Evolutionary conservation across 192 early-diverging fungal species (phyloP).

Genomic region (Phycomyces nitens): DNA sequence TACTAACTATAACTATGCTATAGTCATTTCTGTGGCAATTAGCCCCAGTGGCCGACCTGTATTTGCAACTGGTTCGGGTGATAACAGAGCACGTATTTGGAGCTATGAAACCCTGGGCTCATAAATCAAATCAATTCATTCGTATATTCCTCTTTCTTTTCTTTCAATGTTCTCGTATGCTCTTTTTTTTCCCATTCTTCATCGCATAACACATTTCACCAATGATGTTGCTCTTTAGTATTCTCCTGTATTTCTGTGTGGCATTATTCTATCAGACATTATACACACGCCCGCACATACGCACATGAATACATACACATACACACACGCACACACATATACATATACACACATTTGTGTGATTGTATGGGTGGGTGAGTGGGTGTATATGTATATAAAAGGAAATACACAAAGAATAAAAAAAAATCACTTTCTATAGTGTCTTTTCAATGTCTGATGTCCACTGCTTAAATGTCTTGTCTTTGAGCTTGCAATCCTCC

Average conservation of each 20-base stretch:
- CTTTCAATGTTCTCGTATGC: not conserved
- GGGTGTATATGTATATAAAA: too few relatives aligned
- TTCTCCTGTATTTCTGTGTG: too few relatives aligned
- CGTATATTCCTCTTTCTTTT: not conserved
- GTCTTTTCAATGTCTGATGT: too few relatives aligned
- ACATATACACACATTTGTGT: too few relatives aligned
- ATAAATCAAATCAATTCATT: not conserved
- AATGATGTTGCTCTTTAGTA: not conserved
- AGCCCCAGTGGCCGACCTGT: constrained; percentile 68
- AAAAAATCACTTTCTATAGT: too few relatives aligned
- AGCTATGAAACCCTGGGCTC: constrained; percentile 53
- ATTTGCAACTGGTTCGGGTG: constrained; percentile 96
- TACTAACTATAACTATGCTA: not conserved
- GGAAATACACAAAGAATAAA: too few relatives aligned
- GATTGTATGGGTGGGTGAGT: too few relatives aligned
- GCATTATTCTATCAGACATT: too few relatives aligned
- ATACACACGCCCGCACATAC: too few relatives aligned
- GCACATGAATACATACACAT: not conserved
- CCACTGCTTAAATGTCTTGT: too few relatives aligned
- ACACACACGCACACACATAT: too few relatives aligned
- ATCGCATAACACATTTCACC: constrained; percentile 2
- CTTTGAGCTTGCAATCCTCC: too few relatives aligned
- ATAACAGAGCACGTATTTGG: constrained; percentile 92
- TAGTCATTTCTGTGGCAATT: constrained; percentile 89
- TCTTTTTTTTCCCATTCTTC: not conserved